phyloP scores from a whole-genome alignment of 2,329 filamentous ascomycete species.

The Fusarium subglutinans region DNA sequence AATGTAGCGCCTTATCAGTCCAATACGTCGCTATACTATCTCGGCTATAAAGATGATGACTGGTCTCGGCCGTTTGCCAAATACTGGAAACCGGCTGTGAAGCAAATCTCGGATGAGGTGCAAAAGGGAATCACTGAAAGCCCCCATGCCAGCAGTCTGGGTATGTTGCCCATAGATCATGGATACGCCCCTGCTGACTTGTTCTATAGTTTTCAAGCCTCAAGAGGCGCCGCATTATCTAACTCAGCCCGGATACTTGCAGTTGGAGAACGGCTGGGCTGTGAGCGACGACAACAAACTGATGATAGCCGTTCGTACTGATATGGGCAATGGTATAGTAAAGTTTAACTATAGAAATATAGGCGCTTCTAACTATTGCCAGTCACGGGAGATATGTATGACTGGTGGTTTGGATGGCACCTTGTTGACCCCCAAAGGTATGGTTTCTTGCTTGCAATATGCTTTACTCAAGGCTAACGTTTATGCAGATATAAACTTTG shows the following conservation, averaged over 20 bases:
- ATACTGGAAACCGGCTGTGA: neutral
- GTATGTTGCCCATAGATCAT: neutral
- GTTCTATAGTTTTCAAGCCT: neutral
- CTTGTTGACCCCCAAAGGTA: neutral
- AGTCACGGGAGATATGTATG: neutral
- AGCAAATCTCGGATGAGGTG: neutral
- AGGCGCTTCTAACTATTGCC: rapidly evolving
- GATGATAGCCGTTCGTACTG: neutral
- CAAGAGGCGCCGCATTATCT: neutral
- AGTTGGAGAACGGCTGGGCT: neutral
- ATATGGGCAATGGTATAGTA: neutral
- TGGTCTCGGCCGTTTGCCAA: neutral
- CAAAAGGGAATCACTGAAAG: neutral
- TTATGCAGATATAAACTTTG: neutral
- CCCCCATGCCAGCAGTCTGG: neutral
- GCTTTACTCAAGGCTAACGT: neutral
- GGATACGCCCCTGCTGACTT: neutral
- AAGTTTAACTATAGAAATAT: neutral
- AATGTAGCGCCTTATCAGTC: neutral
- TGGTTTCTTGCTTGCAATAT: neutral
- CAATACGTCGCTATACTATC: neutral
- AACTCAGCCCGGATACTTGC: neutral
- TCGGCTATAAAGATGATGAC: neutral
- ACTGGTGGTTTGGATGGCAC: neutral
- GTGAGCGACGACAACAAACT: neutral